Conservation (phyloP, 2,329 filamentous ascomycete species). For the Monilinia fructigena region DNA sequence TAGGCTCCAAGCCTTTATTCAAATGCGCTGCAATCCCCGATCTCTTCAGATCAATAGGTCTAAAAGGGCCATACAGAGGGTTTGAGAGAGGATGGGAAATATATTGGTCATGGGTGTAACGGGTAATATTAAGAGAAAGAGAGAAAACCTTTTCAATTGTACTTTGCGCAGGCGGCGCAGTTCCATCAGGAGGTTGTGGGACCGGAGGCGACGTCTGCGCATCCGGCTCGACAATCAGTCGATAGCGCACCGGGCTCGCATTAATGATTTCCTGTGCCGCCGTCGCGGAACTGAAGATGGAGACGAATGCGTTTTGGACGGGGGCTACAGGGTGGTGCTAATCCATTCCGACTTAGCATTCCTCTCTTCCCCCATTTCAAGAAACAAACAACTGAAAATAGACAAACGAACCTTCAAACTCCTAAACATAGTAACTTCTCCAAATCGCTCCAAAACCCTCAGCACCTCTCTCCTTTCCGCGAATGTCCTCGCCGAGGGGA, state of each 20-base stretch:
- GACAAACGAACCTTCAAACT: conserved; percentile 36
- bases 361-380: not conserved
- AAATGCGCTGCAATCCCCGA: conserved; percentile 34
- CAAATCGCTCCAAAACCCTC: conserved; percentile 39
- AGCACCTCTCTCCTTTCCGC: conserved; percentile 40
- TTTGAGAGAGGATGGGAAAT: conserved; percentile 29
- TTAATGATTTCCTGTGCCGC: conserved; percentile 31
- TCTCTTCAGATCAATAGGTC: conserved; percentile 25
- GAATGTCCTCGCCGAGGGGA: conserved; percentile 37
- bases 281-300: conserved; percentile 31
- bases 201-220: conserved; percentile 13
- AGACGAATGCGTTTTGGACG: conserved; percentile 36
- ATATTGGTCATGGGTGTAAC: conserved; percentile 26
- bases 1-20: conserved; percentile 25
- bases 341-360: not conserved
- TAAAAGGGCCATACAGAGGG: conserved; percentile 36
- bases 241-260: conserved; percentile 37
- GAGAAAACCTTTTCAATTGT: conserved; percentile 29
- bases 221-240: conserved; percentile 26
- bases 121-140: conserved; percentile 27
- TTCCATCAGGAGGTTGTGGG: not conserved
- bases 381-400: not conserved
- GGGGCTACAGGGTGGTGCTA: conserved; percentile 31
- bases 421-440: conserved; percentile 39
- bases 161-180: not conserved